Evolutionary conservation across 176 grass and related monocot genomes (phyloP), one percentile per base, ranked within the genome.

Genomic region (Bolboschoenus planiculmis): DNA sequence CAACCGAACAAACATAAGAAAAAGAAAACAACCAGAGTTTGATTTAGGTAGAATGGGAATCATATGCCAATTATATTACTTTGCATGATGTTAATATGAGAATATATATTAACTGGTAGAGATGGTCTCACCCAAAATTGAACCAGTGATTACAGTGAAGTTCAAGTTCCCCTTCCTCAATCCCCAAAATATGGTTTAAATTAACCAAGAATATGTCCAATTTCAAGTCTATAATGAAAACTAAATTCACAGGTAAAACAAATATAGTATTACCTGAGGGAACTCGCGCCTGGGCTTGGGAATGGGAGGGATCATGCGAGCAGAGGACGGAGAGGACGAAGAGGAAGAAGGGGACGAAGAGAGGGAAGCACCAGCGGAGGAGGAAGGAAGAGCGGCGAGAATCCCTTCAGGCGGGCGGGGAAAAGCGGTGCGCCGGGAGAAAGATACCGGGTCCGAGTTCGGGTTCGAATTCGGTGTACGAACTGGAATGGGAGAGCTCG

Each of bases 271-370:
- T 51, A 82, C 79, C 79, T 82, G 79, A 63, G 56, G 79, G 30
- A 82, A 62, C 6, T 85, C 88, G 3, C 81, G 85, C 23, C 79
- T 43, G 56, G 89, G 81, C 23, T 90, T 90, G 33, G 94, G 91
- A 1, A 89, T 56, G 51, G 86, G 26, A 72, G 91, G 94, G 77
- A 97, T 97, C 87, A 90, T 87, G 50, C 89, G 87, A 7, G 94
- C 7, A 23, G 84, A 78, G 3, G 79, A 90, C 2, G 94, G 86
- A 48, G 94, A 93, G 7, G 87, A 72, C 16, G 84, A 85, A 43
- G 91, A 71, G 29, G 93, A 83, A 21, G 87, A 85, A 47, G 89
- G 83, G 7, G 87, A 84, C 1, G 87, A 90, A 4, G 89, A 88
- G 83, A 87, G 10, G 10, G 91, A 76, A 44, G 87, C 30, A 70